Percentiles rank a stretch among this genome's conserved stretches.
Evolutionary conservation across 1,284 basidiomycete species (phyloP).

Genomic region (Boletellus dicymbophilus): DNA sequence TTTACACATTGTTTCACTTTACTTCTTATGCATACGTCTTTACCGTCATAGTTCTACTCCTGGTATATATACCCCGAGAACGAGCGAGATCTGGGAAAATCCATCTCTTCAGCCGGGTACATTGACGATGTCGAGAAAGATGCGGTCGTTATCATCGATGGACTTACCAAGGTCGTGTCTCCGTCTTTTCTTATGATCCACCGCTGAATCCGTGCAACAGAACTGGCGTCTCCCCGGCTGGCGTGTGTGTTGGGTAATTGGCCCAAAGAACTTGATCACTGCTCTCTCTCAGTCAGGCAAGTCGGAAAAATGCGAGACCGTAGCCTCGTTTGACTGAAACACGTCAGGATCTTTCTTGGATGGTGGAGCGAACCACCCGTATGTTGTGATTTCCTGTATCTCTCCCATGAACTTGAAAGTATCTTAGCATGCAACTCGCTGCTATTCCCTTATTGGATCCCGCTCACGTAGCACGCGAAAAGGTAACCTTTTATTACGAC

Average conservation of each 20-base stretch:
- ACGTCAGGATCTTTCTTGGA: conserved; percentile 77
- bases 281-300: conserved; percentile 83
- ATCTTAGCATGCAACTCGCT: conserved; percentile 75
- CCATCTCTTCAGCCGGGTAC: conserved; percentile 81
- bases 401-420: neutral
- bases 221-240: conserved; percentile 92
- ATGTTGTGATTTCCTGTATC: conserved; percentile 29
- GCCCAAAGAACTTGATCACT: conserved; percentile 85
- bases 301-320: conserved; percentile 15
- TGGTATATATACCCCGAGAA: conserved; percentile 91
- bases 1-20: no score
- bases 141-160: conserved; percentile 85
- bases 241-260: conserved; percentile 96
- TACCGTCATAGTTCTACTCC: conserved; percentile 70
- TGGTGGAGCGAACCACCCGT: conserved; percentile 89
- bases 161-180: conserved; percentile 79
- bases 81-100: conserved; percentile 73
- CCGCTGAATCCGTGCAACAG: conserved; percentile 36
- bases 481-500: conserved; percentile 37
- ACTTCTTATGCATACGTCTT: neutral
- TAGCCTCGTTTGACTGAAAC: conserved; percentile 11
- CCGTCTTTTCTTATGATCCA: neutral
- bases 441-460: conserved; percentile 82
- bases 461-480: conserved; percentile 68
- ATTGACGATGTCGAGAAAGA: conserved; percentile 87